Evolutionary conservation across 352 stramenopile genomes (phyloP).

Genomic region (Phytophthora quininea): DNA sequence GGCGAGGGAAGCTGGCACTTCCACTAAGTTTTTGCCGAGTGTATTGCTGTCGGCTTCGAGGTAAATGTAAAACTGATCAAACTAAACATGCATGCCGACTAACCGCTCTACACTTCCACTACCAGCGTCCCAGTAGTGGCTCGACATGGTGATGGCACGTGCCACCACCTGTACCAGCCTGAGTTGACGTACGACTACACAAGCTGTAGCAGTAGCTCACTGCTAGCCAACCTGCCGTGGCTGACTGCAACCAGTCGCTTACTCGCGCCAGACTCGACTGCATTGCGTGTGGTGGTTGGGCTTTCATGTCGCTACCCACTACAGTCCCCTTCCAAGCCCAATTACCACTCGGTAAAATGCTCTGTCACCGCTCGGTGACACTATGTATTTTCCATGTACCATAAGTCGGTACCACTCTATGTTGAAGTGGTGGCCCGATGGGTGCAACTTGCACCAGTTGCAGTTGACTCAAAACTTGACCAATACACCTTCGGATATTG

Average conservation of each 20-base stretch:
- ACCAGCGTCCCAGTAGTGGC: slow-evolving; percentile 9
- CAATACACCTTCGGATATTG: no score
- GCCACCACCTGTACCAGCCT: no score
- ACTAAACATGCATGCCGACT: slow-evolving; percentile 7
- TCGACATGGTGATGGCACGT: no score
- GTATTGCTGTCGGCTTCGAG: slow-evolving; percentile 3
- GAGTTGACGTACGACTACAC: no score
- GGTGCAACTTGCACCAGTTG: slow-evolving; percentile 9
- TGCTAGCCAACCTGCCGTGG: no score
- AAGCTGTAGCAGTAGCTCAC: no score
- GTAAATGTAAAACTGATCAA: slow-evolving; percentile 6
- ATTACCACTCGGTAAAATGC: slow-evolving; percentile 14
- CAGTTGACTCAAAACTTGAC: slow-evolving; percentile 21
- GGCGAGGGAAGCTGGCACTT: slow-evolving; percentile 12
- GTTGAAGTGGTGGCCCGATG: slow-evolving; percentile 6
- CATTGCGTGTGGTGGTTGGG: no score
- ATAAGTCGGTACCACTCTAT: background rate
- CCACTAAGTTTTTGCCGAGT: slow-evolving; percentile 3
- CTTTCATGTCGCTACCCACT: no score
- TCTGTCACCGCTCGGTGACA: slow-evolving; percentile 11
- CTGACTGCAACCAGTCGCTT: no score
- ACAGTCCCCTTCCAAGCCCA: slow-evolving; percentile 16
- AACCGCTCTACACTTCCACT: slow-evolving; percentile 5
- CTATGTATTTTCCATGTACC: background rate
- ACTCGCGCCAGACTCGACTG: no score